These are phyloP conservation scores for Margaritispora aquatica DNA, from an alignment of 495 filamentous ascomycete genomes.

Conservation along the genomic window DNA sequence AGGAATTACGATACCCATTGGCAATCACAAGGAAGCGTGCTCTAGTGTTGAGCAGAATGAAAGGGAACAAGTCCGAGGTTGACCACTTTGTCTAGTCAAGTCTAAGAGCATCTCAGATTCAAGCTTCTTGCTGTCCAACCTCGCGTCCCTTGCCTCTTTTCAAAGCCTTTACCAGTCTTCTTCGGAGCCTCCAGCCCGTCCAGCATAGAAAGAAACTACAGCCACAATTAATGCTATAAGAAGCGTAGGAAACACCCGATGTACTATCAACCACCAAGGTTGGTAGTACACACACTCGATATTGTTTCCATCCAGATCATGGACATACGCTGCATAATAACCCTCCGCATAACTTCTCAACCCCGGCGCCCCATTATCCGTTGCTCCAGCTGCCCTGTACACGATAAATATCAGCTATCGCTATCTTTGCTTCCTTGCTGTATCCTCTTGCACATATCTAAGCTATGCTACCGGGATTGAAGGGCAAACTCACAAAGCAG, in stretches of 20 bases:
- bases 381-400: constrained; percentile 37
- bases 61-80: too few relatives aligned
- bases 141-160: too few relatives aligned
- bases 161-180: too few relatives aligned
- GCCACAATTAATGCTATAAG: not conserved
- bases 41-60: not conserved
- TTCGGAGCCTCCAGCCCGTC: constrained; percentile 4
- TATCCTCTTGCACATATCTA: not conserved
- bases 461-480: not conserved
- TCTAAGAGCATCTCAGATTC: too few relatives aligned
- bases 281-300: constrained; percentile 36
- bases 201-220: not conserved
- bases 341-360: constrained; percentile 32
- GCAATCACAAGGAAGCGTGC: too few relatives aligned
- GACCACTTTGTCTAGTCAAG: too few relatives aligned
- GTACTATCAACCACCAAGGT: constrained; percentile 9
- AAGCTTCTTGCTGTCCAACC: too few relatives aligned
- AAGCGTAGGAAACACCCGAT: not conserved
- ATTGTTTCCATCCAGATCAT: constrained; percentile 47
- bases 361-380: constrained; percentile 40
- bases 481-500: constrained; percentile 24
- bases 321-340: constrained; percentile 45
- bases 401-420: not conserved
- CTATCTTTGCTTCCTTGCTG: not conserved
- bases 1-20: too few relatives aligned